A percentile compares a stretch with the other conserved stretches of the same genome.
These are phyloP conservation scores for Fusarium sororula DNA, from an alignment of 2,329 filamentous ascomycete genomes.

Conservation along the genomic window DNA sequence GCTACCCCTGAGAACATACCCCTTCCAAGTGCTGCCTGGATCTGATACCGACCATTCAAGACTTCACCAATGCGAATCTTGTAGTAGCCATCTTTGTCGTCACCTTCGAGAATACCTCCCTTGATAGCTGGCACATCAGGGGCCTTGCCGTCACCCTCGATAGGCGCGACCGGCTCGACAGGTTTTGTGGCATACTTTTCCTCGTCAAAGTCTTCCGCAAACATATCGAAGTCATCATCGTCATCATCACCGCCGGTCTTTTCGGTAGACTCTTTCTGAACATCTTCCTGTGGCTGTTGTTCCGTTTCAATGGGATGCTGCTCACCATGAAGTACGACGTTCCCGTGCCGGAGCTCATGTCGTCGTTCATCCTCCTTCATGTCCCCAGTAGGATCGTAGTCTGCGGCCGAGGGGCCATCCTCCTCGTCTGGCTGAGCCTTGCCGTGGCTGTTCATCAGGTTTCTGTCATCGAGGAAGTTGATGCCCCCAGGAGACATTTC, in stretches of 20 bases:
- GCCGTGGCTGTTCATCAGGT: conserved; percentile 70
- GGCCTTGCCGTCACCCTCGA: conserved; percentile 57
- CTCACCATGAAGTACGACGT: conserved; percentile 61
- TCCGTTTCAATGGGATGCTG: conserved; percentile 42
- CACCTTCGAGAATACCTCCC: conserved; percentile 87
- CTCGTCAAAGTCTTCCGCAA: conserved; percentile 81
- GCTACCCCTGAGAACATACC: conserved; percentile 99
- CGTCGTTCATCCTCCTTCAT: conserved; percentile 85
- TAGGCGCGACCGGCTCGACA: conserved; percentile 45
- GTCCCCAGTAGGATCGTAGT: conserved; percentile 89
- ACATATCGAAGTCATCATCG: conserved; percentile 79
- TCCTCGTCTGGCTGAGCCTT: conserved; percentile 55
- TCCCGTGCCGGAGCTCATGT: conserved; percentile 70
- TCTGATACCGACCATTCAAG: conserved; percentile 87
- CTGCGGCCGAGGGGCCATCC: conserved; percentile 88
- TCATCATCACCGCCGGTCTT: conserved; percentile 54
- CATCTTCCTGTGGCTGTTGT: conserved; percentile 39
- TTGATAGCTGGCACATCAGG: conserved; percentile 66
- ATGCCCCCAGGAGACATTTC: conserved; percentile 67
- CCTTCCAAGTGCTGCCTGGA: conserved; percentile 86
- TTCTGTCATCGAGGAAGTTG: conserved; percentile 71
- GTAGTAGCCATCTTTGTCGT: conserved; percentile 96
- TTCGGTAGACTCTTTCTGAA: conserved; percentile 41
- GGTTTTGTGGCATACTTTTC: conserved; percentile 68
- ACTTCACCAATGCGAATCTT: conserved; percentile 93